Evolutionary conservation across 2,329 filamentous ascomycete species (phyloP), one percentile per base, ranked within the genome.

Genomic region (Aureobasidium sp.): DNA sequence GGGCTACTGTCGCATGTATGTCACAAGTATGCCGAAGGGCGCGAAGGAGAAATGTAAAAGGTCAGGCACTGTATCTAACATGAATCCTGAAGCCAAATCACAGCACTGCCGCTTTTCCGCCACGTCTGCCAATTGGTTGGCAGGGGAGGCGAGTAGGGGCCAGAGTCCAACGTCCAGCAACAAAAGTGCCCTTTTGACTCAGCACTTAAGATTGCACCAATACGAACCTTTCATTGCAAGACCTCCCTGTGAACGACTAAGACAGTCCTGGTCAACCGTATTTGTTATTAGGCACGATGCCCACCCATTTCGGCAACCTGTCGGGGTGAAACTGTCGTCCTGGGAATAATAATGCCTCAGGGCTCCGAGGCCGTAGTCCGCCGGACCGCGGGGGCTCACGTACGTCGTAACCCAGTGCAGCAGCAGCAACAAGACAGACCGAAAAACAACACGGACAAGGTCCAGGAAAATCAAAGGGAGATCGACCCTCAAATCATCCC

Each of bases 1-100:
- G 37, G 16, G 41, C 59, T 61, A 61, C 25, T 61, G 59, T 61
- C 59, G 59, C 59, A 61, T 37, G 59, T 61, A 54, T 51, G 47
- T 61, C 47, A 51, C 49, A 53, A 61, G 39, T n/a, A 53, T 51
- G 47, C 59, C 59, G 42, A 54, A 61, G 42, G 49, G 41, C 47
- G 58, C 32, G 50, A 53, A 61, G 42, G 30, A 25, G 36, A 30
- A 50, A 53, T 50, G n/a, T 25, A 47, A 47, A 54, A 55, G 49
- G 44, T 32, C 45, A 34, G 57, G 49, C 59, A 32, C 59, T 61
- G 30, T 54, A 54, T 61, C 57, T 59, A 59, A 59, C 57, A 59
- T 36, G 57, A 55, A 41, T n/a, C 8, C 30, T 10, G 27, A 61
- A 42, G 32, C 49, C 44, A 61, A 54, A 45, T 61, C 49, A 25